Percentiles rank a stretch among this genome's conserved stretches.
phyloP scores from a whole-genome alignment of 2,329 filamentous ascomycete species.

The Colletotrichum incanum region DNA sequence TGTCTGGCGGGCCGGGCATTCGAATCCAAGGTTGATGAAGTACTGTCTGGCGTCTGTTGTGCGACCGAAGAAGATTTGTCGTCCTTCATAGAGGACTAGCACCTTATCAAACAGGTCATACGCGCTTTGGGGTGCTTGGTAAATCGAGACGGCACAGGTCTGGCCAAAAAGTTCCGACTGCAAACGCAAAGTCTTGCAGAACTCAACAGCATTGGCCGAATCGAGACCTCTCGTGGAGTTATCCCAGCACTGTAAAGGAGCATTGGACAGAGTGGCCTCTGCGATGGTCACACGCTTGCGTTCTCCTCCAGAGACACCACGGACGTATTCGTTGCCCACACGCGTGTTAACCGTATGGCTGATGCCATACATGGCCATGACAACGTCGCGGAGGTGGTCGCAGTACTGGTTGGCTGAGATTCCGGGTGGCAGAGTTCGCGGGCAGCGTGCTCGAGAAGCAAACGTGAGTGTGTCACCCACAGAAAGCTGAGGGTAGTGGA shows the following conservation, averaged over 20 bases:
- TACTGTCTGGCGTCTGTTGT: conserved; percentile 73
- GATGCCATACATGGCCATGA: conserved; percentile 70
- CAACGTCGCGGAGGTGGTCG: conserved; percentile 66
- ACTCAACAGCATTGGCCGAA: conserved; percentile 43
- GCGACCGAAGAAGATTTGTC: conserved; percentile 77
- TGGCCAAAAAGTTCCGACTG: conserved; percentile 49
- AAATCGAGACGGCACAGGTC: conserved; percentile 59
- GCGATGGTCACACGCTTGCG: conserved; percentile 59
- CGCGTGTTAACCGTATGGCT: conserved; percentile 67
- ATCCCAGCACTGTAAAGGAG: conserved; percentile 54
- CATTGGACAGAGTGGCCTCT: conserved; percentile 51
- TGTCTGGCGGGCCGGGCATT: conserved; percentile 70
- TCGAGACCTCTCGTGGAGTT: conserved; percentile 67
- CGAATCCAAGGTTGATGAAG: conserved; percentile 77
- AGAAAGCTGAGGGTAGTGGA: conserved; percentile 72
- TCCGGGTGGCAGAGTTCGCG: conserved; percentile 63
- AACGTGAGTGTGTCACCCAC: conserved; percentile 75
- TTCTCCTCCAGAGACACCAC: conserved; percentile 70
- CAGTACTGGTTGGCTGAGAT: conserved; percentile 59
- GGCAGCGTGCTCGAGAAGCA: conserved; percentile 69
- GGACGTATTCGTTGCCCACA: conserved; percentile 70
- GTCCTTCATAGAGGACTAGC: conserved; percentile 76
- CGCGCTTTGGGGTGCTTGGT: conserved; percentile 73
- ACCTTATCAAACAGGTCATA: conserved; percentile 78
- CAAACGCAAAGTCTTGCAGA: conserved; percentile 48